Base-by-base conservation (phyloP, 2,329 filamentous ascomycete genomes). In the Teratosphaeriaceae sp. region DNA sequence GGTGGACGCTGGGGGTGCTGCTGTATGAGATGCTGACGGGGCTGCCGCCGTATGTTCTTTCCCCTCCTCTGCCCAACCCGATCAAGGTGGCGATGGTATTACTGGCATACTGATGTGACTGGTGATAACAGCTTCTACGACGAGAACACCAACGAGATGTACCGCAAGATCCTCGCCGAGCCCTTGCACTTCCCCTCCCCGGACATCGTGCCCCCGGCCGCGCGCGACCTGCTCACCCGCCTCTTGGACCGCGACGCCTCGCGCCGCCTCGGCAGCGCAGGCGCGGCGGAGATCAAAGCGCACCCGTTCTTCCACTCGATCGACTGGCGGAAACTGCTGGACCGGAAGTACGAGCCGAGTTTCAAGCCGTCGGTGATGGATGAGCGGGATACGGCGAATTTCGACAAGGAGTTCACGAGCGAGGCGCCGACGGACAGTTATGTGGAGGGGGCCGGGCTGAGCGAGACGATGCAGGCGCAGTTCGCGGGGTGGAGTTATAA, bases 251-350 rank as follows among this genome's bases (percentile, higher is more conserved):
- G 92, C 55, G 86, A 96, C 63, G 89, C 92, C 3, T 83, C 88
- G 52, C 83, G 89, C 65, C 80, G 92, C 58, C 73, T 98, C 38
- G 92, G 92, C 55, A 89, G 88, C 45, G 92, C 90, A 57, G 92
- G 92, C 50, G 90, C 92, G 3, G 86, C 88, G 16, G 92, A 98
- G 69, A 97, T 98, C 73, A 98, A 98, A 53, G 88, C 89, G 19
- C 92, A 98, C 64, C 89, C 90, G 44, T 98, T 98, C 76, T 97
- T 98, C 77, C 89, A 96, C 62, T 90, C 87, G 64, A 97, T 98
- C 57, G 92, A 98, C 66, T 98, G 92, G 92, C 84, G 89, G 57
- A 97, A 97, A 72, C 75, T 98, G 47, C 72, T 98, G 49, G 92
- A 97, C 71, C 82, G 92, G 64, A 97, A 97, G 71, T 97, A 97